Conservation (phyloP, 129 eudicot genomes). For the Sambucus nigra region DNA sequence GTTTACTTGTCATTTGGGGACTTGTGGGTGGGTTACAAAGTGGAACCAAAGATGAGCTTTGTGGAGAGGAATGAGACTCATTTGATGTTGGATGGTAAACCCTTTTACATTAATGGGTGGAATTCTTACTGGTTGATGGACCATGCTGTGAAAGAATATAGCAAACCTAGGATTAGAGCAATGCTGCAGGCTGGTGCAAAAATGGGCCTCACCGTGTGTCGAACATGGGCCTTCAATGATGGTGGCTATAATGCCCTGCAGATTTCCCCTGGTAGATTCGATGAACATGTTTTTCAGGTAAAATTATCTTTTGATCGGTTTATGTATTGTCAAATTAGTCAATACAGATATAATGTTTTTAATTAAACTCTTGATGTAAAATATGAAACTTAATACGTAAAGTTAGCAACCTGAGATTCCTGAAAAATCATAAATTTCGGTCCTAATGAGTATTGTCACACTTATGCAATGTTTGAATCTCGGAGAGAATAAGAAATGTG, state of each 20-base stretch:
- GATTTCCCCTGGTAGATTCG: slow-evolving; percentile 76
- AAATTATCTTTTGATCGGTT: background rate
- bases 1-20: slow-evolving; percentile 81
- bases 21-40: slow-evolving; percentile 37
- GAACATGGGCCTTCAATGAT: slow-evolving; percentile 99
- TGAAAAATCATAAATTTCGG: too few species aligned
- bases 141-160: slow-evolving; percentile 59
- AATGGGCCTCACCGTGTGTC: slow-evolving; percentile 94
- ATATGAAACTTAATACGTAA: too few species aligned
- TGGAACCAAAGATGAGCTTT: slow-evolving; percentile 46
- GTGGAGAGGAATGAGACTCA: slow-evolving; percentile 90
- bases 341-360: too few species aligned
- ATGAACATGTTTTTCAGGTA: slow-evolving; percentile 79
- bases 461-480: too few species aligned
- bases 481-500: too few species aligned
- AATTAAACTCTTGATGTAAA: too few species aligned
- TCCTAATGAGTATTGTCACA: too few species aligned
- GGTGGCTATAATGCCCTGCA: slow-evolving; percentile 93
- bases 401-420: too few species aligned
- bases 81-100: slow-evolving; percentile 64
- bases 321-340: too few species aligned
- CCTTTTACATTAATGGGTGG: slow-evolving; percentile 89
- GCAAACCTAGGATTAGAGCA: slow-evolving; percentile 42
- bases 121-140: slow-evolving; percentile 99
- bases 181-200: slow-evolving; percentile 81